phyloP scores from a whole-genome alignment of 1,139 yeast species.

The Nakaseomyces kungkrabaensis region DNA sequence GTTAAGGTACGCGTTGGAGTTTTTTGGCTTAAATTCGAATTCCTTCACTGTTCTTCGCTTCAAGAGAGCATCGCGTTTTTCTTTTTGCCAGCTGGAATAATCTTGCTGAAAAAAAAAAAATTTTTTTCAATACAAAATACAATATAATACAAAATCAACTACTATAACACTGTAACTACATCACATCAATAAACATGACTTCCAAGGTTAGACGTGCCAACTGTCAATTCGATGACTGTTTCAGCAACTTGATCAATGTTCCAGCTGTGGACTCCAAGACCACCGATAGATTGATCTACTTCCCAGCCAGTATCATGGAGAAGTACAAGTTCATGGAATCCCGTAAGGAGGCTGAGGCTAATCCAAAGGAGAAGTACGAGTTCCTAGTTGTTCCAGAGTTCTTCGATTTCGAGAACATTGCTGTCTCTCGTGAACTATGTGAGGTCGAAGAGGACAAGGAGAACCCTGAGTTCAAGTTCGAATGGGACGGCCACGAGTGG shows the following conservation, averaged over 20 bases:
- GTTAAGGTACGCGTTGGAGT: too few relatives aligned
- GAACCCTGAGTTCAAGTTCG: conserved; percentile 3
- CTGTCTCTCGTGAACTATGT: conserved; percentile 48
- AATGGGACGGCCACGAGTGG: conserved; percentile 12
- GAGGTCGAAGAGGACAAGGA: conserved; percentile 7
- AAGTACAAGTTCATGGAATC: conserved; percentile 3
- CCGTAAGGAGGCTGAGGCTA: not conserved
- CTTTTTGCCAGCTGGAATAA: too few relatives aligned
- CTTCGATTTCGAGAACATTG: conserved; percentile 72
- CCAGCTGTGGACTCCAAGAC: conserved; percentile 2
- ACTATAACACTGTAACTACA: too few relatives aligned
- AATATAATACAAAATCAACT: too few relatives aligned
- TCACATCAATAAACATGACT: not conserved
- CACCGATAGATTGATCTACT: conserved; percentile 3
- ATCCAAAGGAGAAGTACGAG: conserved; percentile 6
- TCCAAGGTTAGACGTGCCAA: conserved; percentile 10
- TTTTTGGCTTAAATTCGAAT: not conserved
- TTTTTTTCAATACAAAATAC: not conserved
- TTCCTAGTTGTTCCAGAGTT: conserved; percentile 44
- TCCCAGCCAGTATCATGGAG: conserved; percentile 1
- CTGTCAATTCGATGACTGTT: conserved; percentile 23
- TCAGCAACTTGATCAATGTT: conserved; percentile 7
- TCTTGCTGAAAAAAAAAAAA: not conserved
- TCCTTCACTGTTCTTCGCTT: not conserved
- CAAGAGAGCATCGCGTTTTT: too few relatives aligned